Evolutionary conservation across 208 protist species (phyloP).

Genomic region (Lotmaria passim): DNA sequence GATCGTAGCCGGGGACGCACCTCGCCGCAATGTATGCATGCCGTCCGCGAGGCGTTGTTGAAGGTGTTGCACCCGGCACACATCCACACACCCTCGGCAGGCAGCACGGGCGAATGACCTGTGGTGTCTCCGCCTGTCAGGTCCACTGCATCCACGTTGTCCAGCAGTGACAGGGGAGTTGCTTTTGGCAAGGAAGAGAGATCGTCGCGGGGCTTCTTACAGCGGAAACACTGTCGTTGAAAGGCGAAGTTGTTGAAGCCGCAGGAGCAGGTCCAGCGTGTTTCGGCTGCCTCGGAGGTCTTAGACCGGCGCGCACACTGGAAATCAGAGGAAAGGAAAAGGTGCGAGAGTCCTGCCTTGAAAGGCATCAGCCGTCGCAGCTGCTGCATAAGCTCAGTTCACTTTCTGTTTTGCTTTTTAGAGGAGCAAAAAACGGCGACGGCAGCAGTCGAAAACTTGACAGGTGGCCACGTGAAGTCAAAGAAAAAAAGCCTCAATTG

Average conservation of each 20-base stretch:
- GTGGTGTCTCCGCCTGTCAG: neutral
- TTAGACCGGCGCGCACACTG: too few species aligned
- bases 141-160: neutral
- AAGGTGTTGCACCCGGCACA: slow-evolving; percentile 33
- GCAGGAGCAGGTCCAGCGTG: slow-evolving; percentile 65
- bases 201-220: slow-evolving; percentile 32
- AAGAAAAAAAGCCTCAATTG: too few species aligned
- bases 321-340: neutral
- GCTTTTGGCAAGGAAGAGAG: neutral
- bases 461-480: too few species aligned
- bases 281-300: neutral
- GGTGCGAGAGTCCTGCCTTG: neutral
- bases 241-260: slow-evolving; percentile 78
- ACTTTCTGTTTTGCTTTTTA: too few species aligned
- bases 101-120: neutral
- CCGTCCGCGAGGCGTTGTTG: slow-evolving; percentile 18
- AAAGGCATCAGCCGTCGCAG: neutral
- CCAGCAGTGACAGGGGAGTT: slow-evolving; percentile 17
- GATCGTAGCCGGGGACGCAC: neutral
- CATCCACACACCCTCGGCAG: slow-evolving; percentile 27
- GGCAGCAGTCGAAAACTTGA: too few species aligned
- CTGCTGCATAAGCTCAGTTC: neutral
- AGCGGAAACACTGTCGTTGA: slow-evolving; percentile 67
- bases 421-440: too few species aligned
- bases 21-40: slow-evolving; percentile 23